These are phyloP conservation scores for Periconia sp. DNA, from an alignment of 2,329 filamentous ascomycete species.

Conservation along the genomic window DNA sequence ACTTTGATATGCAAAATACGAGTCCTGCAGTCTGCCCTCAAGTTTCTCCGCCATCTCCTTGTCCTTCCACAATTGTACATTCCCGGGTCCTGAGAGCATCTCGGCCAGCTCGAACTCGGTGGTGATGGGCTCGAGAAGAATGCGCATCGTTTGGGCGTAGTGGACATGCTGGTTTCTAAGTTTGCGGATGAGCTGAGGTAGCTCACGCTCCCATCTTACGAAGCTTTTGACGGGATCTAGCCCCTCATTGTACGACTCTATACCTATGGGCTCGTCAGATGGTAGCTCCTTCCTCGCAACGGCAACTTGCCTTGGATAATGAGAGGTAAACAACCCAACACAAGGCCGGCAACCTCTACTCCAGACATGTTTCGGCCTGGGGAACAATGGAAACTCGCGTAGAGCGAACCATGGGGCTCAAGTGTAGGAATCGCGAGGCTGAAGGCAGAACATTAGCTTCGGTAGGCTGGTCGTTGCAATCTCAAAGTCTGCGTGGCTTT, in stretches of 20 bases:
- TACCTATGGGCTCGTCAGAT: conserved; percentile 20
- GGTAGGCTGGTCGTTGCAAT: too few relatives aligned
- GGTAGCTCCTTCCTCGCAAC: too few relatives aligned
- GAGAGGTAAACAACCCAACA: conserved; percentile 47
- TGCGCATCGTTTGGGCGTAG: conserved; percentile 42
- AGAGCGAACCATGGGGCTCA: too few relatives aligned
- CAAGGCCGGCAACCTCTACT: conserved; percentile 38
- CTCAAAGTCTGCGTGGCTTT: too few relatives aligned
- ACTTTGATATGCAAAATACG: conserved; percentile 41
- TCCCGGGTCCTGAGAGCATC: conserved; percentile 40
- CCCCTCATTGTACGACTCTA: conserved; percentile 48
- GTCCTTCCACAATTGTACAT: conserved; percentile 40
- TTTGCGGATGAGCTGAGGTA: conserved; percentile 44
- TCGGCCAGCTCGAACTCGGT: conserved; percentile 42
- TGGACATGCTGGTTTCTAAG: conserved; percentile 46
- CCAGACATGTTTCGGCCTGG: too few relatives aligned
- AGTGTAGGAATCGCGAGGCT: too few relatives aligned
- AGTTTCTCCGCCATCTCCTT: conserved; percentile 33
- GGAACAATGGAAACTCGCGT: too few relatives aligned
- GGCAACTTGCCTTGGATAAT: conserved; percentile 41
- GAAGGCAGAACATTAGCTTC: too few relatives aligned
- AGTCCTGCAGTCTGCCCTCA: conserved; percentile 40
- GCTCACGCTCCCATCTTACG: conserved; percentile 42
- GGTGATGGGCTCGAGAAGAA: conserved; percentile 44
- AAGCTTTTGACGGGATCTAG: conserved; percentile 48